Evolutionary conservation across 495 filamentous ascomycete species (phyloP).

Genomic region (Friedmanniomyces simplex): DNA sequence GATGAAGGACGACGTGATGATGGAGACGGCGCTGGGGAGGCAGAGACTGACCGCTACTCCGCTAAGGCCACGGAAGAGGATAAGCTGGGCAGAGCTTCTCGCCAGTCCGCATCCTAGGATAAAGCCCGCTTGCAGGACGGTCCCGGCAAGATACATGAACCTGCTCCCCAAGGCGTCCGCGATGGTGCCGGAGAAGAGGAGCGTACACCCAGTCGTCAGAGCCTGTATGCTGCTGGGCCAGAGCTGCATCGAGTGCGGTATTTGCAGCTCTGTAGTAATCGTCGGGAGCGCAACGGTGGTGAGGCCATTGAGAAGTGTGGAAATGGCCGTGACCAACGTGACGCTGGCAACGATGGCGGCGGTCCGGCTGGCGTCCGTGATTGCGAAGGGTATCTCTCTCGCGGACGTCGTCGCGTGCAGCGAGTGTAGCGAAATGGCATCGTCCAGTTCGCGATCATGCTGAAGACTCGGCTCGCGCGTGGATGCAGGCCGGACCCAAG

Average conservation of each 20-base stretch:
- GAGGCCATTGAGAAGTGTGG: conserved; percentile 34
- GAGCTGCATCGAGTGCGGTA: conserved; percentile 7
- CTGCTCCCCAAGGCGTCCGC: conserved; percentile 42
- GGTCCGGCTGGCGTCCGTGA: conserved; percentile 21
- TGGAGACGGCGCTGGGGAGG: conserved; percentile 40
- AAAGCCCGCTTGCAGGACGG: conserved; percentile 36
- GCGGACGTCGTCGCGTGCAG: background rate
- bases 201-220: conserved; percentile 33
- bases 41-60: conserved; percentile 43
- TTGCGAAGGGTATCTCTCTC: background rate
- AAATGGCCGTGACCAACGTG: conserved; percentile 28
- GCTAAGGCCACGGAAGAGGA: conserved; percentile 41
- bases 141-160: conserved; percentile 37
- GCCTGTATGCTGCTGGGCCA: conserved; percentile 29
- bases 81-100: conserved; percentile 35
- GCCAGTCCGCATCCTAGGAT: conserved; percentile 40
- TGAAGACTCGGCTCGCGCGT: background rate
- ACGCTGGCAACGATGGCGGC: conserved; percentile 35
- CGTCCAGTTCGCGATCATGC: background rate
- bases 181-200: conserved; percentile 41
- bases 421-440: background rate
- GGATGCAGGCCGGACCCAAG: background rate
- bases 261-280: conserved; percentile 34
- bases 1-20: conserved; percentile 37
- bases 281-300: conserved; percentile 41